These are phyloP conservation scores for Leishmania gerbilli DNA, from an alignment of 208 protist genomes.

Conservation along the genomic window DNA sequence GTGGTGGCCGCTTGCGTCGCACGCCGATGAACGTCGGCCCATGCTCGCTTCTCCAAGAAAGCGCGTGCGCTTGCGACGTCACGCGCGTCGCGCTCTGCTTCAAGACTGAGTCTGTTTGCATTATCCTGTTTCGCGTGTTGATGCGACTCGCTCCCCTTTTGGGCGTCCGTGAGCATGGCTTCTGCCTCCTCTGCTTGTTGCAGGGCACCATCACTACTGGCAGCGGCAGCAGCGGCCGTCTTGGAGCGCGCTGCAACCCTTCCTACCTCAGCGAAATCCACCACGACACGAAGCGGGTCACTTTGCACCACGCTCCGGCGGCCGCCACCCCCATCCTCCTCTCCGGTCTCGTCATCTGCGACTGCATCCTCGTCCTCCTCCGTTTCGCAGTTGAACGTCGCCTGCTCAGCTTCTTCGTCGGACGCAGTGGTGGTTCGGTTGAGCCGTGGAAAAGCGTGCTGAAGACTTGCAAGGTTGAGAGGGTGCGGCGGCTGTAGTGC, in stretches of 20 bases:
- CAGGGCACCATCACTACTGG: background rate
- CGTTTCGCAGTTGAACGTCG: background rate
- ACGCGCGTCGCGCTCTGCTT: background rate
- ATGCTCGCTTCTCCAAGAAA: background rate
- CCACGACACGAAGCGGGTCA: slow-evolving; percentile 11
- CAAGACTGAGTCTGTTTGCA: no score
- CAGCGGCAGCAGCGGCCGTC: background rate
- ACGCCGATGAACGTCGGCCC: slow-evolving; percentile 1
- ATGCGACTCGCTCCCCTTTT: background rate
- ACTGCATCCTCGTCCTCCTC: slow-evolving; percentile 9
- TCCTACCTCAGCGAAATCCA: background rate
- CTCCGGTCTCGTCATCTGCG: slow-evolving; percentile 1
- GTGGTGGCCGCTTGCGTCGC: slow-evolving; percentile 8
- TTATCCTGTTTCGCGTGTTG: background rate
- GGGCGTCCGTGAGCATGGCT: background rate
- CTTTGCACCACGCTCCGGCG: background rate
- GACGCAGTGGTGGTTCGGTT: background rate
- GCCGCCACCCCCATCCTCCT: background rate
- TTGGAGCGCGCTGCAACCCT: background rate
- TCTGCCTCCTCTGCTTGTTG: background rate
- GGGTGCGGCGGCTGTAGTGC: background rate
- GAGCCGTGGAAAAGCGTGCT: background rate
- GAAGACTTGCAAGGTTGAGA: background rate
- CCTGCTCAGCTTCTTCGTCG: background rate
- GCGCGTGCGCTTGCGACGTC: background rate